These are phyloP conservation scores for Neurospora sp. DNA, from an alignment of 495 filamentous ascomycete genomes.

Conservation along the genomic window DNA sequence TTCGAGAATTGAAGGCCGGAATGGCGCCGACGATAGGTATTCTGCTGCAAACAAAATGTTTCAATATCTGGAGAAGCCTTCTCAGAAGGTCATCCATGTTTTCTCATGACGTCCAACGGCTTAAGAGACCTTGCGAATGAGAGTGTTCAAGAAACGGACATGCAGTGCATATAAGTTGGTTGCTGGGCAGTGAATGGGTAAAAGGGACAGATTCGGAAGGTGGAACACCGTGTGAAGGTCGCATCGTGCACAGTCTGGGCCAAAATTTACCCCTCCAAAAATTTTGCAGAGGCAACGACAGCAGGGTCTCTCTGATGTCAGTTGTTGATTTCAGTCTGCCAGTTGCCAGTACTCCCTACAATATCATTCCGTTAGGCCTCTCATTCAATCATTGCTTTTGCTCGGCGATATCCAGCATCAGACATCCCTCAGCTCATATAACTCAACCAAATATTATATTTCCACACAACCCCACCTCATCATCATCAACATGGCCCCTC, in stretches of 20 bases:
- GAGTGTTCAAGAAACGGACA: neutral
- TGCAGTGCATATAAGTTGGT: neutral
- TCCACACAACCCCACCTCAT: neutral
- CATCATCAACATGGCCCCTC: slow-evolving; percentile 29
- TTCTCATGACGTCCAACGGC: neutral
- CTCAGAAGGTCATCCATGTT: neutral
- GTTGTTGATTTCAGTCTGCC: neutral
- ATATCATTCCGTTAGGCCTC: neutral
- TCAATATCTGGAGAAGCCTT: neutral
- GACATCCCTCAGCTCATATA: neutral
- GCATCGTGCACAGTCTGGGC: neutral
- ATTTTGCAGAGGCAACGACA: slow-evolving; percentile 3
- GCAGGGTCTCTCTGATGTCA: neutral
- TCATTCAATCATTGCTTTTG: neutral
- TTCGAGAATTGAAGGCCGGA: neutral
- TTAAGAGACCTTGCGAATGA: neutral
- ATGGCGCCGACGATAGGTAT: neutral
- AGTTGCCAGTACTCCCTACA: neutral
- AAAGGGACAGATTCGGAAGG: neutral
- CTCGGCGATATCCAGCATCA: neutral
- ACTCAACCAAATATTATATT: neutral
- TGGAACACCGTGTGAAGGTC: slow-evolving; percentile 1
- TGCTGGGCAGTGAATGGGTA: neutral
- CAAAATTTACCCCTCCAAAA: slow-evolving; percentile 6
- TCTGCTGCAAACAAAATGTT: neutral